Evolutionary conservation across 305 asterid genomes (phyloP).

Genomic region (Solanum hybrid): DNA sequence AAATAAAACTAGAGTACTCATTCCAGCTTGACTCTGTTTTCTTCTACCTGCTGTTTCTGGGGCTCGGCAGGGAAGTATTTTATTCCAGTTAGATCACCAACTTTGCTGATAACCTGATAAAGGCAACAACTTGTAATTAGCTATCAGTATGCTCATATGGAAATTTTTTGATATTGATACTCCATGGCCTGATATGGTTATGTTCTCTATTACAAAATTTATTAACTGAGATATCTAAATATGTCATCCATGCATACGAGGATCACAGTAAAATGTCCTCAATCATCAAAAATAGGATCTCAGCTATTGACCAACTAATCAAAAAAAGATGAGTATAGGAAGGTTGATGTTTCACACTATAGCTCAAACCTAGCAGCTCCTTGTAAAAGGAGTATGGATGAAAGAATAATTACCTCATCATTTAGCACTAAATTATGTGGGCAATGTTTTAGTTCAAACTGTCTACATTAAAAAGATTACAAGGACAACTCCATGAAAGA

Average conservation of each 20-base stretch:
- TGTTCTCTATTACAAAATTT: background rate
- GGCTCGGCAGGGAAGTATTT: constrained; percentile 73
- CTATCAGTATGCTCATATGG: background rate
- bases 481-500: background rate
- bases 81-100: constrained; percentile 57
- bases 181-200: background rate
- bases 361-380: constrained; percentile 1
- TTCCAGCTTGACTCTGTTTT: constrained; percentile 34
- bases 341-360: background rate
- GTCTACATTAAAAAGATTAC: background rate
- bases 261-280: background rate
- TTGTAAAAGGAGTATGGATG: background rate
- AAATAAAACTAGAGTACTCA: constrained; percentile 7
- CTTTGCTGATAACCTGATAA: constrained; percentile 42
- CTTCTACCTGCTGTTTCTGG: constrained; percentile 48
- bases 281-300: background rate
- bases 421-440: background rate
- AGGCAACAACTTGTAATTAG: background rate
- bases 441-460: background rate
- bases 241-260: background rate
- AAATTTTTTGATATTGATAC: no score
- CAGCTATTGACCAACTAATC: background rate
- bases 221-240: background rate
- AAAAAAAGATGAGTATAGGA: background rate
- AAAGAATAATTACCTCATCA: background rate